Percentiles rank a stretch among this genome's conserved stretches.
Conservation (phyloP, 352 stramenopile genomes). For the Globisporangium spiculum region DNA sequence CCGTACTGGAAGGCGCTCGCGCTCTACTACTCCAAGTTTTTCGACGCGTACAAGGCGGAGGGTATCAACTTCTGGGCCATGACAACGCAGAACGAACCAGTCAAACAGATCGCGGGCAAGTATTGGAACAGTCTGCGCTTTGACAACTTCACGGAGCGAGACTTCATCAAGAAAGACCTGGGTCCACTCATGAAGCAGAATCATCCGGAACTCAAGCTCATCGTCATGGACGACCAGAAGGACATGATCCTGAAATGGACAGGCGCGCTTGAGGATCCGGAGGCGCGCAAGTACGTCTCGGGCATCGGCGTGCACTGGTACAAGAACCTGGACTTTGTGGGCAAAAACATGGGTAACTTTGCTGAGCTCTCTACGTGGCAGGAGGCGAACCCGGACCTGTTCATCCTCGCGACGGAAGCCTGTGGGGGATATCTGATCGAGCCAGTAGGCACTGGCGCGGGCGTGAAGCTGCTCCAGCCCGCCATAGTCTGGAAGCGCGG, state of each 20-base stretch:
- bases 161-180: constrained; percentile 72
- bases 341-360: constrained; percentile 31
- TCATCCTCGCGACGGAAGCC: constrained; percentile 66
- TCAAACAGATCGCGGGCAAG: constrained; percentile 30
- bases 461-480: constrained; percentile 28
- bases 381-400: constrained; percentile 40
- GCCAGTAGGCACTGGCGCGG: constrained; percentile 27
- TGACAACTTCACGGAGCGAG: constrained; percentile 26
- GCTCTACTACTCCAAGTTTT: constrained; percentile 81
- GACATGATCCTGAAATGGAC: constrained; percentile 36
- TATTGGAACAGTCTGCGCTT: constrained; percentile 52
- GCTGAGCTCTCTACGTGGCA: constrained; percentile 34
- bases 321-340: constrained; percentile 35
- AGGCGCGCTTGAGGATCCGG: constrained; percentile 29
- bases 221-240: constrained; percentile 81
- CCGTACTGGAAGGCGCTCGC: constrained; percentile 58
- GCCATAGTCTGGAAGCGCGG: constrained; percentile 39
- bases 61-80: constrained; percentile 65
- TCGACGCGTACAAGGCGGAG: constrained; percentile 59
- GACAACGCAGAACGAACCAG: constrained; percentile 79
- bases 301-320: constrained; percentile 88
- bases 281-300: constrained; percentile 56
- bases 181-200: constrained; percentile 53
- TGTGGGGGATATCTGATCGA: constrained; percentile 49
- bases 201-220: constrained; percentile 73